Base-by-base conservation (phyloP, 768 basidiomycete species). In the Leucogyrophana mollusca region DNA sequence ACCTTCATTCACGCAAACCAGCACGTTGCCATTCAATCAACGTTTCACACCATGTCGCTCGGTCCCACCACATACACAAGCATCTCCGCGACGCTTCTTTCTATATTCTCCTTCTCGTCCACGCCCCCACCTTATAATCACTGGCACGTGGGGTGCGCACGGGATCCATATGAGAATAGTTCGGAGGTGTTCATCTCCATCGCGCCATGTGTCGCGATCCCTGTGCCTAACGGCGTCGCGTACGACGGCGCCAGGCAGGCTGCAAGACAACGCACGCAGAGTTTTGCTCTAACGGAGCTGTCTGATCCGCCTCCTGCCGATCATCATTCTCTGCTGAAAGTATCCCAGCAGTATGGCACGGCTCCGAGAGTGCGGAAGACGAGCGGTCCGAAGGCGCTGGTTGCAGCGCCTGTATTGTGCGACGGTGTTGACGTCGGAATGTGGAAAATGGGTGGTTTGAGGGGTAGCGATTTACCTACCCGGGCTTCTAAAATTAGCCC, bases 141-240 rank as follows among this genome's bases (percentile, higher is more conserved):
- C 35, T 34, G 16, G 14, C 16, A 22, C 16, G 16, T 32, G 13
- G 18, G 45, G 24, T 13, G 22, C 10, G 13, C 20, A 11, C 22
- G 4, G 32, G 39, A 10, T 13, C 4, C 10, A 13, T 25, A 45
- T n/a, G 3, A n/a, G 10, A 10, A 5, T 13, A 27, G 21, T 17
- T 11, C 47, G 23, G 34, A 49, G 11, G 22, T 46, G 14, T 9
- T 48, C 30, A 27, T 52, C 22, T 46, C 40, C 21, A 21, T 52
- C 32, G 23, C 40, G 4, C 35, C 34, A 6, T 3, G 42, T 14
- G 30, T 35, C 3, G 16, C 33, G 20, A 40, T 48, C 24, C 30
- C 37, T 18, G 38, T 52, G 33, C 43, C 43, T 24, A 27, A 43
- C 23, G 2, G 22, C 42, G n/a, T 16, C 11, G 27, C 34, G 10